Evolutionary conservation across 2,329 filamentous ascomycete genomes (phyloP).

Genomic region (Scytalidium sp.): DNA sequence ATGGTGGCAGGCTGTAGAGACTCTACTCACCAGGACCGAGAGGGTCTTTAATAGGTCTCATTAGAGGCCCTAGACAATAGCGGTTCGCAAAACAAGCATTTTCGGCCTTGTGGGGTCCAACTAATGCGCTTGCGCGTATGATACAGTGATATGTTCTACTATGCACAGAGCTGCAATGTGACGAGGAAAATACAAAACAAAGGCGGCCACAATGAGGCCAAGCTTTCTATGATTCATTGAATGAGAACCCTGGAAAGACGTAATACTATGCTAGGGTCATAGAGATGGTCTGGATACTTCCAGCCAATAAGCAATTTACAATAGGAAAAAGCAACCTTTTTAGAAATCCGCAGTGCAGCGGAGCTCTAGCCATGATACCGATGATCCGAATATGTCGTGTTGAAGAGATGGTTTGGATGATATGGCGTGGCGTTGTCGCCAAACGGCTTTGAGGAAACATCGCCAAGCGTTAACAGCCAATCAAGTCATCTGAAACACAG

Average conservation of each 20-base stretch:
- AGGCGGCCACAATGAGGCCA: constrained; percentile 1
- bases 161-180: not conserved
- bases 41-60: not conserved
- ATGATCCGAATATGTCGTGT: not conserved
- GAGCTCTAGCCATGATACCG: not conserved
- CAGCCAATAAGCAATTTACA: not conserved
- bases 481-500: constrained; percentile 4
- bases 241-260: not conserved
- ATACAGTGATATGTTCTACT: not conserved
- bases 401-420: not conserved
- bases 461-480: constrained; percentile 1
- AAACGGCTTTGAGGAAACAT: not conserved
- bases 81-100: not conserved
- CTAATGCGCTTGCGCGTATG: not conserved
- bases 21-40: no score
- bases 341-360: not conserved
- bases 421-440: not conserved
- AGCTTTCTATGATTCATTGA: constrained; percentile 2
- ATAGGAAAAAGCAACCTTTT: not conserved
- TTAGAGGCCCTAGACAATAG: not conserved
- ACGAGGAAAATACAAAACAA: constrained; percentile 2
- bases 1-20: not conserved
- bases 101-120: not conserved
- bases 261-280: not conserved
- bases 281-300: not conserved